phyloP scores from a whole-genome alignment of 371 early-diverging fungal species.

The Mucor racemosus region DNA sequence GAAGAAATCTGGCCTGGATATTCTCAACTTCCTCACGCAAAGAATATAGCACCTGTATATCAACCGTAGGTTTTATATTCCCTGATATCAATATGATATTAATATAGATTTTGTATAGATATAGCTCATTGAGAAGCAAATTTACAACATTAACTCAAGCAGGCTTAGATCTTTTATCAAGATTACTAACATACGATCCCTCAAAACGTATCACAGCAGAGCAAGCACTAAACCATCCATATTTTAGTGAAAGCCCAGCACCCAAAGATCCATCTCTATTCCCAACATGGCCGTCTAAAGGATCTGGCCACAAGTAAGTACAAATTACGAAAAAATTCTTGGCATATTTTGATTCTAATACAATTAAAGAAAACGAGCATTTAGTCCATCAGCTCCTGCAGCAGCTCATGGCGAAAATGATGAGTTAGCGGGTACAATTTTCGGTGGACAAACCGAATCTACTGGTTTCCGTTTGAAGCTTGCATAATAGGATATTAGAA shows the following conservation, averaged over 20 bases:
- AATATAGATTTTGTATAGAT: constrained; percentile 13
- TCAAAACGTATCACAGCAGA: constrained; percentile 84
- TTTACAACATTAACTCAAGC: constrained; percentile 77
- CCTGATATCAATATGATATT: too few species aligned
- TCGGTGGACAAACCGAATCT: constrained; percentile 60
- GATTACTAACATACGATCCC: constrained; percentile 91
- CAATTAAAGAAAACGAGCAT: constrained; percentile 38
- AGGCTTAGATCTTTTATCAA: constrained; percentile 81
- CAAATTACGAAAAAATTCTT: too few species aligned
- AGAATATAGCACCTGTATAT: constrained; percentile 69
- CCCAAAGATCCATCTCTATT: constrained; percentile 94
- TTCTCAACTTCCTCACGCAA: constrained; percentile 67
- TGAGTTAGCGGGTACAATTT: constrained; percentile 54
- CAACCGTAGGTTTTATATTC: constrained; percentile 27
- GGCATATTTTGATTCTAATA: neutral
- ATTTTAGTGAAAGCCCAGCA: constrained; percentile 87
- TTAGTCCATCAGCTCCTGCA: constrained; percentile 70
- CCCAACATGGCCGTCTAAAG: constrained; percentile 94
- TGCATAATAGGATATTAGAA: constrained; percentile 22
- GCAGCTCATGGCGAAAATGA: constrained; percentile 64
- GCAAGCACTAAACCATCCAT: constrained; percentile 83
- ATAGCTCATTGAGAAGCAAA: constrained; percentile 60
- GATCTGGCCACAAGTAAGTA: constrained; percentile 69
- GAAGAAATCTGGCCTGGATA: constrained; percentile 80
- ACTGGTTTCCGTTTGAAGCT: constrained; percentile 62